These are phyloP conservation scores for Onygenales sp. DNA, from an alignment of 2,329 filamentous ascomycete genomes.

Conservation along the genomic window DNA sequence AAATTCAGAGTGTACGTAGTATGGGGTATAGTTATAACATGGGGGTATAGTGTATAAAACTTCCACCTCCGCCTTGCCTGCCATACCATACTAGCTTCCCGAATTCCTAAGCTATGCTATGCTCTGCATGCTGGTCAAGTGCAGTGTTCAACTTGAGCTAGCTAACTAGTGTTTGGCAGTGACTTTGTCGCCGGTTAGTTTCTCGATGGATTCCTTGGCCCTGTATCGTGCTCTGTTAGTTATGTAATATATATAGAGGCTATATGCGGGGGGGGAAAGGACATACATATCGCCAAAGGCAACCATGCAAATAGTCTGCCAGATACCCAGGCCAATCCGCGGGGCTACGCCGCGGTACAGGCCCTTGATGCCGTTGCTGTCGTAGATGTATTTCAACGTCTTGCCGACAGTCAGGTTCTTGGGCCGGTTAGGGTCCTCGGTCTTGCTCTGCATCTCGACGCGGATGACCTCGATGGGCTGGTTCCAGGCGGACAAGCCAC, in stretches of 20 bases:
- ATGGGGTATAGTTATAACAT: no score
- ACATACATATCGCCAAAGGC: slow-evolving; percentile 94
- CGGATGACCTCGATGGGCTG: slow-evolving; percentile 99
- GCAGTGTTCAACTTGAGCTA: slow-evolving; percentile 27
- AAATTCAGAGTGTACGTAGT: no score
- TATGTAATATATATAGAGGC: slow-evolving; percentile 8
- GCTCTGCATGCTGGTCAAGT: slow-evolving; percentile 12
- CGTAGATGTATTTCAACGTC: slow-evolving; percentile 74
- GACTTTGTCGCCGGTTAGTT: slow-evolving; percentile 53
- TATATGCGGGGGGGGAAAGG: slow-evolving; percentile 6
- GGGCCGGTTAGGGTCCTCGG: slow-evolving; percentile 89
- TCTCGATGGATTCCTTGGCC: slow-evolving; percentile 57
- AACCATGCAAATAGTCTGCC: slow-evolving; percentile 99
- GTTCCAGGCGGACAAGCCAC: slow-evolving; percentile 96
- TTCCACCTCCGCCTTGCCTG: no score
- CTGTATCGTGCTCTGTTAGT: slow-evolving; percentile 30
- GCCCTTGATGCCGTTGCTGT: slow-evolving; percentile 76
- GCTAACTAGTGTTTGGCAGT: slow-evolving; percentile 54
- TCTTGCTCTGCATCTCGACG: slow-evolving; percentile 99
- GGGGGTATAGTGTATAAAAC: no score
- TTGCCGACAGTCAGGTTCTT: slow-evolving; percentile 98
- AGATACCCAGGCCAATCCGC: slow-evolving; percentile 88
- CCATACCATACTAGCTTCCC: no score
- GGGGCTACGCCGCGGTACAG: slow-evolving; percentile 93
- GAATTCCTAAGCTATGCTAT: no score